Conservation (phyloP, 257 asterid genomes). For the Przewalskia tangutica region DNA sequence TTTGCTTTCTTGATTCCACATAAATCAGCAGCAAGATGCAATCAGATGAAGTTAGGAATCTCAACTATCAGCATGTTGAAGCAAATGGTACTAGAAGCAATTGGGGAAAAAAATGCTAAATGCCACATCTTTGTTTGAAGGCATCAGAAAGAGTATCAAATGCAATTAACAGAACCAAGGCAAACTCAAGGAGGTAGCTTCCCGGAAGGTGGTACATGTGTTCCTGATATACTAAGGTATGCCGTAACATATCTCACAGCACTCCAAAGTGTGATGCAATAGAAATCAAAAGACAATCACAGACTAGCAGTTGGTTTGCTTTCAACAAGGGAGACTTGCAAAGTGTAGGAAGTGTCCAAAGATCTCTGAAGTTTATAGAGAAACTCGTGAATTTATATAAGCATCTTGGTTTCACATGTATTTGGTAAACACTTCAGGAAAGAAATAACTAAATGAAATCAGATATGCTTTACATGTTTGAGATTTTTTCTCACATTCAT, state of each 20-base stretch:
- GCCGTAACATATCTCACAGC: neutral
- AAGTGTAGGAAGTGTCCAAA: neutral
- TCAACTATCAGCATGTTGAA: constrained; percentile 3
- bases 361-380: neutral
- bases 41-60: constrained; percentile 17
- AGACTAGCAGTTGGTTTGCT: neutral
- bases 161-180: neutral
- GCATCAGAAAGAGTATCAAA: neutral
- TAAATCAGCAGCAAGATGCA: constrained; percentile 12
- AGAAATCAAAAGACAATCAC: neutral
- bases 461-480: neutral
- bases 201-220: neutral
- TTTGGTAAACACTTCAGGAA: neutral
- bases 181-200: neutral
- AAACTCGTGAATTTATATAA: neutral
- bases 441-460: neutral
- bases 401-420: neutral
- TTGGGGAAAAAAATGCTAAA: neutral
- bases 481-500: neutral
- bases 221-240: neutral
- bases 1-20: constrained; percentile 79
- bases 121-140: neutral
- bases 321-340: neutral
- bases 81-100: neutral
- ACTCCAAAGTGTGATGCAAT: neutral